These are phyloP conservation scores for Inonotus hispidus DNA, from an alignment of 1,284 basidiomycete species.

Conservation along the genomic window DNA sequence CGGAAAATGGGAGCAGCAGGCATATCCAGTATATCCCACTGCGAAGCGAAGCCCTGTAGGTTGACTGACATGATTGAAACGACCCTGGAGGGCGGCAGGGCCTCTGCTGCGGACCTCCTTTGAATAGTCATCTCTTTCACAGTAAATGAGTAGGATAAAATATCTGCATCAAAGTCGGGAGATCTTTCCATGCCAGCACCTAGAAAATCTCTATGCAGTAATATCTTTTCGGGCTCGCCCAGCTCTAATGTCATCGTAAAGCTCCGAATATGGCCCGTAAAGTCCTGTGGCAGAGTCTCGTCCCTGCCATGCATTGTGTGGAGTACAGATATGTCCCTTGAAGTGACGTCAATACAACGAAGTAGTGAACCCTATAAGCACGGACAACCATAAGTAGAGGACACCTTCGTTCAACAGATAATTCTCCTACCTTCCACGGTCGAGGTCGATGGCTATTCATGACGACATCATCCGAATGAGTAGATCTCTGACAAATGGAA, in stretches of 20 bases:
- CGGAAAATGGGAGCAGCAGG: constrained; percentile 42
- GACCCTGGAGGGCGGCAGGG: constrained; percentile 33
- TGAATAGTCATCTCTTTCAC: constrained; percentile 34
- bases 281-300: constrained; percentile 11
- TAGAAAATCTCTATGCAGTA: constrained; percentile 47
- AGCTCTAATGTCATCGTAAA: constrained; percentile 24
- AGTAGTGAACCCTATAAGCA: constrained; percentile 12
- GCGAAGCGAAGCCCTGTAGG: constrained; percentile 42
- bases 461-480: neutral
- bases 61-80: constrained; percentile 39
- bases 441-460: neutral
- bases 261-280: constrained; percentile 4
- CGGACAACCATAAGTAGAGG: too few relatives aligned
- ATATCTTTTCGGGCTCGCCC: constrained; percentile 41
- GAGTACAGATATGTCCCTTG: constrained; percentile 7
- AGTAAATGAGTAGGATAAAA: constrained; percentile 41
- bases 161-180: constrained; percentile 38
- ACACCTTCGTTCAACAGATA: neutral
- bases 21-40: constrained; percentile 57
- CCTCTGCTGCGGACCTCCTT: constrained; percentile 18
- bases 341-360: constrained; percentile 15
- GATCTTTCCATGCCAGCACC: constrained; percentile 34
- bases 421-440: neutral
- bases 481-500: neutral
- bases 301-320: neutral